Percentiles rank a stretch among this genome's conserved stretches.
phyloP scores from a whole-genome alignment of 768 basidiomycete genomes.

The Pleurotus platypus region DNA sequence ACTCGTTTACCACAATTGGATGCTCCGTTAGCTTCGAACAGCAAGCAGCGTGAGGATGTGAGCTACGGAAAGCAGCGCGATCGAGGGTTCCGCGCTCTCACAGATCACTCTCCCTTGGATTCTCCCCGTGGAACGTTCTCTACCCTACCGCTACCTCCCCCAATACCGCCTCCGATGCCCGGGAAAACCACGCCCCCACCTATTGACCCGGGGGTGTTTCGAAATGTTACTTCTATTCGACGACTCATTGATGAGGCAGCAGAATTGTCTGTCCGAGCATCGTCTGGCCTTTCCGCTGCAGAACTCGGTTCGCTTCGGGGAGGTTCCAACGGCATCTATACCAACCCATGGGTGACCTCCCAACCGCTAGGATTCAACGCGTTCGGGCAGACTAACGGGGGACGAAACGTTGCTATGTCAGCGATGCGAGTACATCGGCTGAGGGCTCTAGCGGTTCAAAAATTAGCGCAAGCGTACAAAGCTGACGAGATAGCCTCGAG shows the following conservation, averaged over 20 bases:
- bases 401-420: constrained; percentile 79
- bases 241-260: constrained; percentile 86
- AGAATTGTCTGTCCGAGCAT: constrained; percentile 83
- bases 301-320: constrained; percentile 67
- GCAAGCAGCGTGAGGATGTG: not conserved
- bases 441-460: constrained; percentile 80
- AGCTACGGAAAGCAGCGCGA: constrained; percentile 36
- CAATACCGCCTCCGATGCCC: constrained; percentile 51
- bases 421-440: constrained; percentile 80
- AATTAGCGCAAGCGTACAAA: constrained; percentile 81
- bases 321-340: constrained; percentile 30
- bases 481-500: constrained; percentile 89
- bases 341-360: constrained; percentile 57
- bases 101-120: constrained; percentile 42
- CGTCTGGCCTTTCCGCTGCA: constrained; percentile 76
- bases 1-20: constrained; percentile 27
- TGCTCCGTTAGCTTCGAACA: not conserved
- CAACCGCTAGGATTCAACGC: constrained; percentile 65
- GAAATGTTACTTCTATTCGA: constrained; percentile 69
- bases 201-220: constrained; percentile 86
- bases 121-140: constrained; percentile 34
- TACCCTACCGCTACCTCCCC: constrained; percentile 37
- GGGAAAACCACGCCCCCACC: constrained; percentile 79
- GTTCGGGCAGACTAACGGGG: constrained; percentile 45
- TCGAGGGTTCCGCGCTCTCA: constrained; percentile 39